phyloP scores from a whole-genome alignment of 1,284 basidiomycete genomes.

The Apiotrichum porosum region DNA sequence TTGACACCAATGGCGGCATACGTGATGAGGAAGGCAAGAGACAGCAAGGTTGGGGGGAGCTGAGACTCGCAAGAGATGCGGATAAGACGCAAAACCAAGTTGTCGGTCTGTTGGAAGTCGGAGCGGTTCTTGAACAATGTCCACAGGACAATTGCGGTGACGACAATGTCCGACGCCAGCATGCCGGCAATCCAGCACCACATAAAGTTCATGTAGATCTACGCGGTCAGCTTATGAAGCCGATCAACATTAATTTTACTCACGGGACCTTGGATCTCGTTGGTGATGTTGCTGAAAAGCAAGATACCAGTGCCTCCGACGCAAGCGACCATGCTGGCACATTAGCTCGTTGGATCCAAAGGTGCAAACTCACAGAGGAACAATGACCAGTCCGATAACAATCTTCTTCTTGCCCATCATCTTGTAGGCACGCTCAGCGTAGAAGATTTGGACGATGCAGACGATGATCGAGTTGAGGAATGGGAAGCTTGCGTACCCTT shows the following conservation, averaged over 20 bases:
- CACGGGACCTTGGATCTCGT: no score
- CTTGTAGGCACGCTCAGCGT: slow-evolving; percentile 13
- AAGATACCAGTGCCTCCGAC: slow-evolving; percentile 3
- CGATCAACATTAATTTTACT: no score
- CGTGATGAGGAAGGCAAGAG: slow-evolving; percentile 20
- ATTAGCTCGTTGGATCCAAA: no score
- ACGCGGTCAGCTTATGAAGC: no score
- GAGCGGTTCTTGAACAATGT: slow-evolving; percentile 23
- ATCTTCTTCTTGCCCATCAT: slow-evolving; percentile 2
- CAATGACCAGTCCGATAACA: neutral
- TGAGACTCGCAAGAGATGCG: slow-evolving; percentile 28
- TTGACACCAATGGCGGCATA: slow-evolving; percentile 13
- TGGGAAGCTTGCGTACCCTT: neutral
- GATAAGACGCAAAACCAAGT: slow-evolving; percentile 17
- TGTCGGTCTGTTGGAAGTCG: slow-evolving; percentile 24
- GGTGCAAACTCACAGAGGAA: slow-evolving; percentile 3
- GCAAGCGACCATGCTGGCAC: neutral
- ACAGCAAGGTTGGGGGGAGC: slow-evolving; percentile 23
- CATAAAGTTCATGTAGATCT: slow-evolving; percentile 1
- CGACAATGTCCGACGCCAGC: slow-evolving; percentile 4
- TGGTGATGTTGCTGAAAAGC: no score
- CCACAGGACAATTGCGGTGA: slow-evolving; percentile 14
- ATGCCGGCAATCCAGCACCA: slow-evolving; percentile 5
- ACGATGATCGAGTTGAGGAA: slow-evolving; percentile 5
- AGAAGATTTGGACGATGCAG: slow-evolving; percentile 4